A percentile compares a stretch with the other conserved stretches of the same genome.
Conservation (phyloP, 768 basidiomycete genomes). For the Pisolithus albus region DNA sequence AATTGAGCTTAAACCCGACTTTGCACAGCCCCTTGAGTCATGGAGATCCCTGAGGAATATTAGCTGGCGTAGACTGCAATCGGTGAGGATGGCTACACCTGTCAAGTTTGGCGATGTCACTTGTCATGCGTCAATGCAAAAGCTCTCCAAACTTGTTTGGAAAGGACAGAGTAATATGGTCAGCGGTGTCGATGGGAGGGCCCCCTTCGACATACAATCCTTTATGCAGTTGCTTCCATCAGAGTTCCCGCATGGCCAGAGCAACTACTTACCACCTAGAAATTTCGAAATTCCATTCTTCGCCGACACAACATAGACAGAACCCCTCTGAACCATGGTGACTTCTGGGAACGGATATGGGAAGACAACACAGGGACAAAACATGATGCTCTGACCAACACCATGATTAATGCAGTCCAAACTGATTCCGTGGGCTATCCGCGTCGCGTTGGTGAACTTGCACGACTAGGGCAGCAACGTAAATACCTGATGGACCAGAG, state of each 20-base stretch:
- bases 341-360: conserved; percentile 25
- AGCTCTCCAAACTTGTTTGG: conserved; percentile 27
- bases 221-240: conserved; percentile 5
- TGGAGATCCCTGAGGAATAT: no score
- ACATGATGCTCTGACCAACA: conserved; percentile 29
- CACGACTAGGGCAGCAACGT: conserved; percentile 15
- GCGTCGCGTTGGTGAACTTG: background rate
- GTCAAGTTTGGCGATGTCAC: conserved; percentile 47
- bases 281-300: conserved; percentile 31
- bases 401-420: conserved; percentile 39
- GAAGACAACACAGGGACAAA: background rate
- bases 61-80: background rate
- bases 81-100: conserved; percentile 30
- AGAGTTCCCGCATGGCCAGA: conserved; percentile 11
- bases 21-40: conserved; percentile 51
- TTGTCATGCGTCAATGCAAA: conserved; percentile 31
- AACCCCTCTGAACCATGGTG: conserved; percentile 44
- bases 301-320: conserved; percentile 47
- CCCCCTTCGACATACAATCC: conserved; percentile 39
- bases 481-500: conserved; percentile 50
- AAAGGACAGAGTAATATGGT: conserved; percentile 45
- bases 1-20: conserved; percentile 50
- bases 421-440: conserved; percentile 43
- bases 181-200: conserved; percentile 45
- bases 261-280: conserved; percentile 7